phyloP scores from a whole-genome alignment of 2,329 filamentous ascomycete genomes.

The Fusarium buxicola region DNA sequence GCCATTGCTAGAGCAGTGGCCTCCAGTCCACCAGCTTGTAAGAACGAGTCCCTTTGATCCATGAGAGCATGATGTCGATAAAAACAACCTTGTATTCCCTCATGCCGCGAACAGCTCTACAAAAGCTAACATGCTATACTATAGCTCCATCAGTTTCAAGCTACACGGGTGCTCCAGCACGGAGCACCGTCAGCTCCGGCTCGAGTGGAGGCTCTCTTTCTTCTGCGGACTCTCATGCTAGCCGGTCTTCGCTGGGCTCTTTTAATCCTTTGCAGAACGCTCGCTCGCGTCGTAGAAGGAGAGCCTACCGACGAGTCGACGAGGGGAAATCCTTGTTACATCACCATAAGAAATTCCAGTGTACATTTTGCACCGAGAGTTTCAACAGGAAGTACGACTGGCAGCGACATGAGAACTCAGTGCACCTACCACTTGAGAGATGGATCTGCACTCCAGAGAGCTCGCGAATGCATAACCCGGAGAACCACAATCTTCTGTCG shows the following conservation, averaged over 20 bases:
- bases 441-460: conserved; percentile 57
- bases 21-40: conserved; percentile 14
- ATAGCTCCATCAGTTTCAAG: conserved; percentile 1
- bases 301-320: conserved; percentile 3
- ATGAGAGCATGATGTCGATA: no score
- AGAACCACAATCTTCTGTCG: conserved; percentile 28
- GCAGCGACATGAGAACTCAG: conserved; percentile 62
- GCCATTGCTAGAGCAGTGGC: conserved; percentile 46
- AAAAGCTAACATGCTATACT: not conserved
- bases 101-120: no score
- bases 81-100: not conserved
- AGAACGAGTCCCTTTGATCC: not conserved
- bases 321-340: not conserved
- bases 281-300: conserved; percentile 19
- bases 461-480: conserved; percentile 51
- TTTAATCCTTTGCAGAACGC: conserved; percentile 5
- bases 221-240: conserved; percentile 9
- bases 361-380: conserved; percentile 58
- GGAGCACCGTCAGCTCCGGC: conserved; percentile 16
- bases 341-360: conserved; percentile 48
- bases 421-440: conserved; percentile 57
- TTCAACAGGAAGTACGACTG: conserved; percentile 59
- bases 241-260: conserved; percentile 6
- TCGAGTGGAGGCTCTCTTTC: conserved; percentile 12
- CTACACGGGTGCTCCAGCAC: conserved; percentile 1